Percentiles rank a stretch among this genome's conserved stretches.
Evolutionary conservation across 805 yeast species (phyloP).

Genomic region (Cyberlindnera saturnus): DNA sequence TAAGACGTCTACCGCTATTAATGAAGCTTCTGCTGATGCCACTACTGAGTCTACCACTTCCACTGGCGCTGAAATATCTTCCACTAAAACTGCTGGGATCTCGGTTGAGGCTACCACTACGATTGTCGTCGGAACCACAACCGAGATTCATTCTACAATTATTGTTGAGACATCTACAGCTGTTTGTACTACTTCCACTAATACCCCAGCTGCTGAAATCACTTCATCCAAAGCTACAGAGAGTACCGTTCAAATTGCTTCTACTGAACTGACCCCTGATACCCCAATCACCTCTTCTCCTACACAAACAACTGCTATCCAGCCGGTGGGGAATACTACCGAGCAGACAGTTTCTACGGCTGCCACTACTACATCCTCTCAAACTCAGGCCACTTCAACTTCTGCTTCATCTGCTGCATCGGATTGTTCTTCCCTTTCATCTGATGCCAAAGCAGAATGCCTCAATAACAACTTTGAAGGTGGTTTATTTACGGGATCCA

Average conservation of each 20-base stretch:
- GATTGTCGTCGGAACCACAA: background rate
- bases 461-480: constrained; percentile 37
- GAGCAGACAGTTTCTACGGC: background rate
- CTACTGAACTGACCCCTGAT: background rate
- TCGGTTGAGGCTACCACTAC: background rate
- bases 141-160: no score
- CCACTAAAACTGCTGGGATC: background rate
- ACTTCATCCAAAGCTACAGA: no score
- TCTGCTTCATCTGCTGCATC: constrained; percentile 3
- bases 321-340: no score
- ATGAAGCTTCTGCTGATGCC: background rate
- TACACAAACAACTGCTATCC: no score
- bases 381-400: constrained; percentile 1
- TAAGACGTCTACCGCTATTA: background rate
- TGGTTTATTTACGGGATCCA: constrained; percentile 38
- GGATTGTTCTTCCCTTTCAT: constrained; percentile 32
- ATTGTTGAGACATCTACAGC: no score
- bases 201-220: no score
- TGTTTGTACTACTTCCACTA: no score
- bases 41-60: background rate
- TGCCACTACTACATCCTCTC: background rate
- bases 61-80: background rate
- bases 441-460: constrained; percentile 36
- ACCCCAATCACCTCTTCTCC: background rate
- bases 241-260: background rate